phyloP scores from a whole-genome alignment of 352 stramenopile species.

The Pythium diclinum region DNA sequence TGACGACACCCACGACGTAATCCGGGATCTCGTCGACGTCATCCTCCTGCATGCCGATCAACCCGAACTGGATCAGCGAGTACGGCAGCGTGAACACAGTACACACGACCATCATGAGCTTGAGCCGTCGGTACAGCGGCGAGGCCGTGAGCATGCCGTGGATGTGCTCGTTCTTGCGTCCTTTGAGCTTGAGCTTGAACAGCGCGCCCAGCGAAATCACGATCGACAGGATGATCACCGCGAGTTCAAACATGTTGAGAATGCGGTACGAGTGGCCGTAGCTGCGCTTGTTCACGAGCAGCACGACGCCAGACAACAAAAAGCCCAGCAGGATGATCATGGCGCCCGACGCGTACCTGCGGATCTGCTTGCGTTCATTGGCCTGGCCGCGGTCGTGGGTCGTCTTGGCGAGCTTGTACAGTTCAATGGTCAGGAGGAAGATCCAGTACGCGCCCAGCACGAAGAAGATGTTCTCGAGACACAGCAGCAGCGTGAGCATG shows the following conservation, averaged over 20 bases:
- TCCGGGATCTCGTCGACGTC: conserved; percentile 48
- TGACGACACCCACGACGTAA: conserved; percentile 50
- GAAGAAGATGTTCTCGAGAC: conserved; percentile 63
- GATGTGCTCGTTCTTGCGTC: conserved; percentile 66
- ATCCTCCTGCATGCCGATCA: conserved; percentile 41
- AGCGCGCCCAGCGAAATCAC: conserved; percentile 43
- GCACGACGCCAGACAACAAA: conserved; percentile 31
- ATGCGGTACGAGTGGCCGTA: conserved; percentile 53
- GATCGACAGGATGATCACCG: conserved; percentile 45
- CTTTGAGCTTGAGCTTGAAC: conserved; percentile 39
- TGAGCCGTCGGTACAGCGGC: conserved; percentile 62
- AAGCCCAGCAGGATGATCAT: conserved; percentile 36
- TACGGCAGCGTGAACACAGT: conserved; percentile 68
- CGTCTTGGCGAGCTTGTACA: conserved; percentile 60
- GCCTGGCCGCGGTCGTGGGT: conserved; percentile 50
- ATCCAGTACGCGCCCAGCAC: conserved; percentile 70
- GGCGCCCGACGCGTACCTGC: conserved; percentile 39
- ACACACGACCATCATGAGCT: conserved; percentile 61
- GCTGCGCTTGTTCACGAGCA: conserved; percentile 43
- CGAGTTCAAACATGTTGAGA: conserved; percentile 51
- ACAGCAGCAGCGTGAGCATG: conserved; percentile 41
- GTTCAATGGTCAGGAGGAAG: conserved; percentile 46
- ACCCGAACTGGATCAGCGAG: conserved; percentile 43
- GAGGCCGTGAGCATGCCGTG: conserved; percentile 66
- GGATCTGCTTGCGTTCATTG: conserved; percentile 50